A percentile compares a stretch with the other conserved stretches of the same genome.
Evolutionary conservation across 345 rosid genomes (phyloP).

Genomic region (Hibiscus mutabilis): DNA sequence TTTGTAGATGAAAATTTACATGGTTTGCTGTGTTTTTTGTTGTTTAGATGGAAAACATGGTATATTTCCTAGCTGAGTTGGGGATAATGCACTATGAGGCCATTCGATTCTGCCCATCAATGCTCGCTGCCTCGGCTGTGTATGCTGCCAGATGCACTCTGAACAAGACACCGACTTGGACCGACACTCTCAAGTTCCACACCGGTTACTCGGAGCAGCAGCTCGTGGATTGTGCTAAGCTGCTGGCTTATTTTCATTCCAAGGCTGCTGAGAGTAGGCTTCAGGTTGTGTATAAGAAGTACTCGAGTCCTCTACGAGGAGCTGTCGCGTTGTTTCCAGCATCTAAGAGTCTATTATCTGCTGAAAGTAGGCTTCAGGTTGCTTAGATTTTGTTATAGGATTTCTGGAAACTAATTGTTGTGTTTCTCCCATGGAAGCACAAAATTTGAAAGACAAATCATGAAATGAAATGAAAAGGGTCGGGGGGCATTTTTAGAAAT

Average conservation of each 20-base stretch:
- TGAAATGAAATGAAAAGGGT: too few relatives aligned
- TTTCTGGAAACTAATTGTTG: neutral
- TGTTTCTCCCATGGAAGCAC: neutral
- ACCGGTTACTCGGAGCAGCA: slow-evolving; percentile 56
- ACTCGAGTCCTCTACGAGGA: slow-evolving; percentile 43
- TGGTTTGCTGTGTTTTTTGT: neutral
- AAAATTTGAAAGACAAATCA: too few relatives aligned
- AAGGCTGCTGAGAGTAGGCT: slow-evolving; percentile 47
- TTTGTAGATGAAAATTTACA: neutral
- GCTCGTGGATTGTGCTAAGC: slow-evolving; percentile 63
- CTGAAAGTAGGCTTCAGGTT: neutral
- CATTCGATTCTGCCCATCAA: slow-evolving; percentile 50
- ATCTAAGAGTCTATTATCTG: slow-evolving; percentile 50
- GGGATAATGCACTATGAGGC: slow-evolving; percentile 69
- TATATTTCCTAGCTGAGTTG: slow-evolving; percentile 69
- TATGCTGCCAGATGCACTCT: slow-evolving; percentile 73
- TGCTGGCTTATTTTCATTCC: slow-evolving; percentile 50
- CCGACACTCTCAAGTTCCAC: slow-evolving; percentile 62
- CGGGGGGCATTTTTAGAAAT: too few relatives aligned
- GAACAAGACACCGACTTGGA: slow-evolving; percentile 53
- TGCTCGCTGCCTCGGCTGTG: slow-evolving; percentile 95
- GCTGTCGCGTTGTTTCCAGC: slow-evolving; percentile 55
- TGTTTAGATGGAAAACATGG: slow-evolving; percentile 62
- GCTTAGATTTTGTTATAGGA: neutral
- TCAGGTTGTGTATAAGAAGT: slow-evolving; percentile 52